Conservation (phyloP, 257 asterid species). For the Solanum appendiculatum region DNA sequence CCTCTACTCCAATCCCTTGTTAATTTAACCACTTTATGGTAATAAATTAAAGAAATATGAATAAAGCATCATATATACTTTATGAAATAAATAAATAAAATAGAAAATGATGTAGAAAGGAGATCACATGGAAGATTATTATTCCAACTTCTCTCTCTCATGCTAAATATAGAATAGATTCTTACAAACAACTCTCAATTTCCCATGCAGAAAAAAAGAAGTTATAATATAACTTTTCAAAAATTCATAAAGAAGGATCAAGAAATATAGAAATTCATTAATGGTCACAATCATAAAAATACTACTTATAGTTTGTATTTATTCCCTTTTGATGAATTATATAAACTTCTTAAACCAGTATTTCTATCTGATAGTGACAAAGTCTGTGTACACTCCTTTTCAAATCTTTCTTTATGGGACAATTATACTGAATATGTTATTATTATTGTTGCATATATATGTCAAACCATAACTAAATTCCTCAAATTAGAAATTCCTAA, state of each 20-base stretch:
- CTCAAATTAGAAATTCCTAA: neutral
- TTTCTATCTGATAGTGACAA: neutral
- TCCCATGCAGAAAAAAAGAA: neutral
- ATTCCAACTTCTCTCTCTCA: neutral
- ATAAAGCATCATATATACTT: neutral
- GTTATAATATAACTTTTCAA: neutral
- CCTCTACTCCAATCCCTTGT: neutral
- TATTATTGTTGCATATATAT: too few relatives aligned
- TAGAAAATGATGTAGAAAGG: neutral
- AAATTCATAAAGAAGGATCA: neutral
- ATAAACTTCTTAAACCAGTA: neutral
- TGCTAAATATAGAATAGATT: neutral
- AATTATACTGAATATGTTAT: too few relatives aligned
- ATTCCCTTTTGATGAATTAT: neutral
- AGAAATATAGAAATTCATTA: neutral
- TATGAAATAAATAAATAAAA: neutral
- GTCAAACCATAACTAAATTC: neutral
- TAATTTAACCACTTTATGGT: neutral
- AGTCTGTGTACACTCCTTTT: too few relatives aligned
- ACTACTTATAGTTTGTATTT: neutral
- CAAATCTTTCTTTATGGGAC: too few relatives aligned
- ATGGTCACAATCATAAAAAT: neutral
- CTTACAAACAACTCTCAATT: neutral
- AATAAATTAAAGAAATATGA: neutral
- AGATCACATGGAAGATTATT: neutral